phyloP scores from a whole-genome alignment of 108 stramenopile species.

The Thalassiosira profunda region DNA sequence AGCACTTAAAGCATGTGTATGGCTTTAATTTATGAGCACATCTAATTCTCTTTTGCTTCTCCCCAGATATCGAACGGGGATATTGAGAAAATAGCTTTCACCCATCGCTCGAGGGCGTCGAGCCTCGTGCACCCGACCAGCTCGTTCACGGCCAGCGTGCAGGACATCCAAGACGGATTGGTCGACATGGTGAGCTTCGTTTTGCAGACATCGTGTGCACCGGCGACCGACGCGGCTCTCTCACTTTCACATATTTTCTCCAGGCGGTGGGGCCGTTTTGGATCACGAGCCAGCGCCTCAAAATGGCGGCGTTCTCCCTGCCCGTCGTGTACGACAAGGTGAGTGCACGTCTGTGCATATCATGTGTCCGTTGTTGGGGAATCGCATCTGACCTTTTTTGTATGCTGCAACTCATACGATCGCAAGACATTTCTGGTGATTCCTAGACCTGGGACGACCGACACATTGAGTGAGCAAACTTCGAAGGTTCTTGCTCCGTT shows the following conservation, averaged over 20 bases:
- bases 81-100: conserved; percentile 13
- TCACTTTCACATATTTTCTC: no score
- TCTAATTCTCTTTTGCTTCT: no score
- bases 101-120: conserved; percentile 12
- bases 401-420: no score
- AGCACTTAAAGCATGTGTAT: no score
- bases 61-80: conserved; percentile 22
- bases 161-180: conserved; percentile 21
- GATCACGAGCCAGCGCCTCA: conserved; percentile 18
- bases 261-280: conserved; percentile 27
- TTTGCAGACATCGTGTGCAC: no score
- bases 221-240: no score
- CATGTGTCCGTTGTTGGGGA: no score
- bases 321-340: conserved; percentile 21
- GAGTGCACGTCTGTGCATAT: no score
- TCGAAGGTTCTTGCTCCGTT: conserved; percentile 25
- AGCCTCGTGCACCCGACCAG: neutral
- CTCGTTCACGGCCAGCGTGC: conserved; percentile 6
- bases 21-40: no score
- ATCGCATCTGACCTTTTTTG: no score
- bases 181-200: no score
- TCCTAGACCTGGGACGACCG: neutral
- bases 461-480: neutral
- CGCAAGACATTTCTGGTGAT: conserved; percentile 29
- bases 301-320: conserved; percentile 3